phyloP scores from a whole-genome alignment of 345 rosid genomes.

The Brassica juncea region DNA sequence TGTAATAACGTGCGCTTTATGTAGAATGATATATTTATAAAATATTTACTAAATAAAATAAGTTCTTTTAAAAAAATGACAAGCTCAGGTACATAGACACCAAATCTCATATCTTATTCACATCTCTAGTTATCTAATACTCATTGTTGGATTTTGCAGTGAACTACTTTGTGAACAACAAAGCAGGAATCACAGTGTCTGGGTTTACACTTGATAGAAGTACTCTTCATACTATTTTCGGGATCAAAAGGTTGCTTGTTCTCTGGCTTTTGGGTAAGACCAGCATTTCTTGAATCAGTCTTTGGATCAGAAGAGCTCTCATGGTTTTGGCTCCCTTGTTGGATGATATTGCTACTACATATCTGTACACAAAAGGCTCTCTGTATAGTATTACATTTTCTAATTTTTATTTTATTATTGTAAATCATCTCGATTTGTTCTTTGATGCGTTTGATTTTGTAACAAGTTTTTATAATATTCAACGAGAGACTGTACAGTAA shows the following conservation, averaged over 20 bases:
- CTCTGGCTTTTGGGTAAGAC: slow-evolving; percentile 93
- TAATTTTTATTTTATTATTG: too few species aligned
- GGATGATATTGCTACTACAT: slow-evolving; percentile 4
- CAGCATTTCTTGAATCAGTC: slow-evolving; percentile 49
- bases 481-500: too few species aligned
- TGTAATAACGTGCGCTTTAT: too few species aligned
- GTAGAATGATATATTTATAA: too few species aligned
- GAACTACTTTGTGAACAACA: slow-evolving; percentile 85
- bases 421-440: too few species aligned
- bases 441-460: too few species aligned
- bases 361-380: too few species aligned
- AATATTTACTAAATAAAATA: too few species aligned
- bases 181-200: slow-evolving; percentile 79
- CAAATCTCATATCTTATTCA: neutral
- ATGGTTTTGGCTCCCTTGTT: slow-evolving; percentile 22
- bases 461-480: too few species aligned
- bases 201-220: slow-evolving; percentile 78
- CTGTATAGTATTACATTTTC: too few species aligned
- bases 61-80: slow-evolving; percentile 56
- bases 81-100: slow-evolving; percentile 62
- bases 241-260: slow-evolving; percentile 76
- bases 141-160: slow-evolving; percentile 49
- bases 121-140: neutral
- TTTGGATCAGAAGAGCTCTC: slow-evolving; percentile 7
- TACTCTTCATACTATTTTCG: slow-evolving; percentile 81